Evolutionary conservation across 2,329 filamentous ascomycete species (phyloP).

Genomic region (Pseudogymnoascus sp.): DNA sequence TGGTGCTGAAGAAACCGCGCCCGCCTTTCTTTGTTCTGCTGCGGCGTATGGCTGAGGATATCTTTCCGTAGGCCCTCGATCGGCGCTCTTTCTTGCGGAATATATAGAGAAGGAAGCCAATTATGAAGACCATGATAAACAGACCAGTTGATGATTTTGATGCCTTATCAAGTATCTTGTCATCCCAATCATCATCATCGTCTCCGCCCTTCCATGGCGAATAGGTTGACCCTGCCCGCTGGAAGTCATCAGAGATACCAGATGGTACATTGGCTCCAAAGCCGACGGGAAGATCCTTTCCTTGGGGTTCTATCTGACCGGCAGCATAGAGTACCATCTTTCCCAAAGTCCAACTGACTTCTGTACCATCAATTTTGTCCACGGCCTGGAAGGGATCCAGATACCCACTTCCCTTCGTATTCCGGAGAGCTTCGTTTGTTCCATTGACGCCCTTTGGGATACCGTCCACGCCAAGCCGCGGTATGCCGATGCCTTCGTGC

Average conservation of each 20-base stretch:
- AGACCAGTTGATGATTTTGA: conserved; percentile 65
- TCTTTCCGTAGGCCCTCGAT: conserved; percentile 47
- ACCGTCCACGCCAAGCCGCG: conserved; percentile 70
- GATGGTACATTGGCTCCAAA: conserved; percentile 76
- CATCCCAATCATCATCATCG: conserved; percentile 52
- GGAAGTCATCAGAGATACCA: conserved; percentile 65
- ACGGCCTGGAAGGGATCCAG: conserved; percentile 84
- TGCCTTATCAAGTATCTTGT: conserved; percentile 56
- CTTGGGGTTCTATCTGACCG: conserved; percentile 67
- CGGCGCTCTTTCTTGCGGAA: conserved; percentile 74
- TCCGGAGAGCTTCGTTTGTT: conserved; percentile 48
- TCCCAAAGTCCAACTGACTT: conserved; percentile 94
- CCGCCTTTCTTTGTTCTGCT: conserved; percentile 37
- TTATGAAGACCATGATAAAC: conserved; percentile 66
- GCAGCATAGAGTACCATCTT: conserved; percentile 95
- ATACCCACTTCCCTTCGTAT: conserved; percentile 67
- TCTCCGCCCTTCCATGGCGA: conserved; percentile 25
- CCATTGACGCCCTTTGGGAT: conserved; percentile 36
- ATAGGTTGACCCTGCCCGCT: conserved; percentile 60
- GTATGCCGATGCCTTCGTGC: conserved; percentile 91
- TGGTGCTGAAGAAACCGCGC: conserved; percentile 41
- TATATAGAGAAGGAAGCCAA: conserved; percentile 62
- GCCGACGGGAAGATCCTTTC: conserved; percentile 66
- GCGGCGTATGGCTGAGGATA: conserved; percentile 37
- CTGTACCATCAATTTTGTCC: conserved; percentile 81